These are phyloP conservation scores for Hondaea fermentalgiana DNA, from an alignment of 108 stramenopile genomes.

Conservation along the genomic window DNA sequence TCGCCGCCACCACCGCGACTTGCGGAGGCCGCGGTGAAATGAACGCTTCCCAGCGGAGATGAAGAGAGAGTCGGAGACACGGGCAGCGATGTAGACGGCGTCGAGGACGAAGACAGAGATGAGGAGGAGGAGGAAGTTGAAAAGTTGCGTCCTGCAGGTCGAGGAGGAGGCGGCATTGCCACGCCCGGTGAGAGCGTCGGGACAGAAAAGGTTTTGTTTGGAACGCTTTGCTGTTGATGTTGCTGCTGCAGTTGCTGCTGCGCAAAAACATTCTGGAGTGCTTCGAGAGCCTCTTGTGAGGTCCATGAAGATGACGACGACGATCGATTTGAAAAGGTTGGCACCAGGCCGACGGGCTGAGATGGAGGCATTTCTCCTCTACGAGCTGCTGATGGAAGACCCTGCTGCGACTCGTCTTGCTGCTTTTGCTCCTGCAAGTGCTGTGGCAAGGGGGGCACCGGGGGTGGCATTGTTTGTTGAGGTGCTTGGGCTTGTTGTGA, in stretches of 20 bases:
- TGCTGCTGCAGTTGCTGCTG: background rate
- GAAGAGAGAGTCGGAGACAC: background rate
- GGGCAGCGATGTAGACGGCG: background rate
- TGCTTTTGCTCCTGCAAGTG: background rate
- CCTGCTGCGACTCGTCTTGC: background rate
- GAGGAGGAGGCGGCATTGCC: background rate
- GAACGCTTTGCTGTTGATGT: background rate
- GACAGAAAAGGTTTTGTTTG: background rate
- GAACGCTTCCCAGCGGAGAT: background rate
- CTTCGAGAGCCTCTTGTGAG: background rate
- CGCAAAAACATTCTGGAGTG: background rate
- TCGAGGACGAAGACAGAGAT: background rate
- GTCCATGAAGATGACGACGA: background rate
- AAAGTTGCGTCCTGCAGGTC: background rate
- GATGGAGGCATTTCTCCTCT: background rate
- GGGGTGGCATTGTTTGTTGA: background rate
- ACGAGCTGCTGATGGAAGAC: background rate
- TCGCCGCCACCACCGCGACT: background rate
- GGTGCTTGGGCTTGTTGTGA: background rate
- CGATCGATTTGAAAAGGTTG: too few relatives aligned
- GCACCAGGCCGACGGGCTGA: too few relatives aligned
- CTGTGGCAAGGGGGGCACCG: background rate
- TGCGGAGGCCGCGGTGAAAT: background rate
- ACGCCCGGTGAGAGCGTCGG: background rate
- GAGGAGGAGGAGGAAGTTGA: too few relatives aligned